Base-by-base conservation (phyloP, 306 rosid genomes). In the Lathyrus sativus region DNA sequence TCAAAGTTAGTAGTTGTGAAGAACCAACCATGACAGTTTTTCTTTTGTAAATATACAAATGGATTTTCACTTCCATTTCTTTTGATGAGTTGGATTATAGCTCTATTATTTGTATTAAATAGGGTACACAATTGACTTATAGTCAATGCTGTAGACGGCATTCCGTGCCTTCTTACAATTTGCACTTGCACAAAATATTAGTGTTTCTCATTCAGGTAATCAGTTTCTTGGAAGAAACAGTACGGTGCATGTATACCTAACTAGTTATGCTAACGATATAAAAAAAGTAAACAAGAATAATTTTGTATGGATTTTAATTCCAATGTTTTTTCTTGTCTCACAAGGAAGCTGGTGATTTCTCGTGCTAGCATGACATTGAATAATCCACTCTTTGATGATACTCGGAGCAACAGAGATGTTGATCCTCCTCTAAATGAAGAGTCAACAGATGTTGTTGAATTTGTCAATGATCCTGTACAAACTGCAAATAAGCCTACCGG, bases 381-480 rank as follows among this genome's bases (percentile, higher is more conserved):
- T 62, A 89, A 77, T 81, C 82, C 93, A 49, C 85, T 69, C 70
- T 89, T 87, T 70, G 89, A 89, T 48, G 96, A 89, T 39, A 74
- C 81, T 72, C 81, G 85, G 79, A 85, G 68, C 67, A 87, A 87
- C 84, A 79, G 84, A 4, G 95, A 89, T 68, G 92, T 91, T 58
- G 95, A 91, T 76, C 90, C 95, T 79, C 91, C 98, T 72, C 84
- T 80, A 74, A 76, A 53, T 74, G 92, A 91, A 51, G 92, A 91
- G 67, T 71, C 70, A 35, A 67, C 71, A 54, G 95, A 87, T 66
- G 77, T 84, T 65, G 75, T 80, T 67, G 96, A 87, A 77, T 71
- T 64, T 60, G 83, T 84, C 63, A 81, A 78, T 67, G 98, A 91
- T 72, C 76, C 86, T 64, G 29, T 82, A n/a, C 82, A 65, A 73